A percentile compares a stretch with the other conserved stretches of the same genome.
Evolutionary conservation across 2,329 filamentous ascomycete species (phyloP).

Genomic region (Alternaria angustiovoidea): DNA sequence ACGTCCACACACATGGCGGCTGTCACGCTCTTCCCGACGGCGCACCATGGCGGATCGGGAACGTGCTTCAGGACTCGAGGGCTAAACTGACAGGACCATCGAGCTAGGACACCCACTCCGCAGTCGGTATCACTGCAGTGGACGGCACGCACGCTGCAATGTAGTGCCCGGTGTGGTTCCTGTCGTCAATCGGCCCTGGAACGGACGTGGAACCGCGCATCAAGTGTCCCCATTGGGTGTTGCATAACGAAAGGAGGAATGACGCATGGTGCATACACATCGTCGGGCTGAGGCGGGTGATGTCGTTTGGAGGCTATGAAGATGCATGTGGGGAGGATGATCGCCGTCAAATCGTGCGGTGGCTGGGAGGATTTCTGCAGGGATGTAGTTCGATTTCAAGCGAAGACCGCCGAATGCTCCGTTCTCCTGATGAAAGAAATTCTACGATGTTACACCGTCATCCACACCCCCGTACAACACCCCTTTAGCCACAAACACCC

Average conservation of each 20-base stretch:
- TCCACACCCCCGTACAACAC: constrained; percentile 28
- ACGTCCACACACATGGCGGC: constrained; percentile 45
- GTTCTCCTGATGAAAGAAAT: constrained; percentile 35
- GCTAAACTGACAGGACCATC: constrained; percentile 30
- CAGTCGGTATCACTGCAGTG: constrained; percentile 40
- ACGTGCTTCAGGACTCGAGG: constrained; percentile 32
- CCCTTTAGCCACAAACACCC: constrained; percentile 37
- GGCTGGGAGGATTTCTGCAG: constrained; percentile 41
- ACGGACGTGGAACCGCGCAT: constrained; percentile 9
- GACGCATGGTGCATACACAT: constrained; percentile 16
- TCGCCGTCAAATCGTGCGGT: constrained; percentile 40
- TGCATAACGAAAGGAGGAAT: not conserved
- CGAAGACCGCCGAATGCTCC: constrained; percentile 29
- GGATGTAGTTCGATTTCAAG: constrained; percentile 17
- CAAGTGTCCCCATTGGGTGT: constrained; percentile 2
- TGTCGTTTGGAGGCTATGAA: constrained; percentile 26
- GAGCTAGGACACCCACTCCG: constrained; percentile 31
- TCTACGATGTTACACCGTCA: constrained; percentile 48
- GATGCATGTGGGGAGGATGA: constrained; percentile 35
- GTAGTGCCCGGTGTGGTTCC: not conserved
- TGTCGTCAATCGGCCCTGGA: constrained; percentile 11
- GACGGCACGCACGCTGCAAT: constrained; percentile 15
- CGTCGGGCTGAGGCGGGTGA: constrained; percentile 20
- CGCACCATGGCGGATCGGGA: constrained; percentile 22
- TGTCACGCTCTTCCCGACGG: constrained; percentile 25